These are phyloP conservation scores for Plenodomus tracheiphilus DNA, from an alignment of 2,329 filamentous ascomycete species.

Conservation along the genomic window DNA sequence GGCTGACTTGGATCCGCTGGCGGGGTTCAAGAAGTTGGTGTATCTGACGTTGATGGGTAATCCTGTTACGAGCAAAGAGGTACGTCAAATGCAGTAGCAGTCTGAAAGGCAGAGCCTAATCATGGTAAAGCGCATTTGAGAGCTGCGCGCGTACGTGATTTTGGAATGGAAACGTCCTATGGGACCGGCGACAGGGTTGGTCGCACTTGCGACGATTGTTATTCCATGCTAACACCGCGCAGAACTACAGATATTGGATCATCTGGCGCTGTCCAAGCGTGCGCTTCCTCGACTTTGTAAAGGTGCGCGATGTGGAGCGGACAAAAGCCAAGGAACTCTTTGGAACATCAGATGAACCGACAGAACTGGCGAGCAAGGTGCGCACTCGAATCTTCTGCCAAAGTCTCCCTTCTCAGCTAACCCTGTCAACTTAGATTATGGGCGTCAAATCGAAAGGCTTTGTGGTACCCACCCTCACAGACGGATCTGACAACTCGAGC, in stretches of 20 bases:
- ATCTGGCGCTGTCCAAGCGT: slow-evolving; percentile 84
- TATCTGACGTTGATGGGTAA: slow-evolving; percentile 85
- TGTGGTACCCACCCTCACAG: slow-evolving; percentile 56
- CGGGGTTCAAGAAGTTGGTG: slow-evolving; percentile 68
- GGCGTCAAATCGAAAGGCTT: slow-evolving; percentile 79
- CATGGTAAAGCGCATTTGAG: slow-evolving; percentile 19
- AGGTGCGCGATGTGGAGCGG: slow-evolving; percentile 86
- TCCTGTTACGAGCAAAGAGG: slow-evolving; percentile 89
- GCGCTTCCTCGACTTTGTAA: slow-evolving; percentile 88
- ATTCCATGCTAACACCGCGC: slow-evolving; percentile 10
- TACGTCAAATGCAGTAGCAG: slow-evolving; percentile 44
- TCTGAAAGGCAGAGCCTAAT: slow-evolving; percentile 15
- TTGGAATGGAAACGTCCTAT: neutral
- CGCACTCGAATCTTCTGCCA: neutral
- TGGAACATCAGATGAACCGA: slow-evolving; percentile 76
- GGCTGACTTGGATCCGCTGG: slow-evolving; percentile 82
- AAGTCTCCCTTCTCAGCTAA: slow-evolving; percentile 30
- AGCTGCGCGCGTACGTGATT: neutral
- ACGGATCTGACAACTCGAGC: slow-evolving; percentile 39
- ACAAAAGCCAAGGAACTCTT: slow-evolving; percentile 78
- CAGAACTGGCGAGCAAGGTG: slow-evolving; percentile 66
- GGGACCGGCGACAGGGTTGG: neutral
- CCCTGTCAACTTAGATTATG: slow-evolving; percentile 63
- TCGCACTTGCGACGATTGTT: neutral
- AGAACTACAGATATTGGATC: slow-evolving; percentile 93